Evolutionary conservation across 495 filamentous ascomycete species (phyloP).

Genomic region (Aspergillus incahuasiensis): DNA sequence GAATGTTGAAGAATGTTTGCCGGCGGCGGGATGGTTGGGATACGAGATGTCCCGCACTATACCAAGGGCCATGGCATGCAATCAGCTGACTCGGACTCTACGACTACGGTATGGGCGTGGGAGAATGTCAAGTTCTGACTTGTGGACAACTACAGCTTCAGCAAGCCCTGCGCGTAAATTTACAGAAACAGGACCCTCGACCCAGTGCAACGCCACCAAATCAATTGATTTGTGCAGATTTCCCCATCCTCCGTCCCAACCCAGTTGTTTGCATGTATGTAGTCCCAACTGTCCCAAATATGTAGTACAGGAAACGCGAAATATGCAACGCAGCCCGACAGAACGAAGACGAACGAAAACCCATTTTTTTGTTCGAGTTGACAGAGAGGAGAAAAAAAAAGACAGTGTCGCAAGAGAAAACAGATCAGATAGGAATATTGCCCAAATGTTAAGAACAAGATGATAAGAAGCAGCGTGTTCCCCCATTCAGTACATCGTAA

Average conservation of each 20-base stretch:
- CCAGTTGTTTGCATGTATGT: conserved; percentile 24
- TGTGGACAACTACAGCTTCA: conserved; percentile 2
- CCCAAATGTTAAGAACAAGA: conserved; percentile 14
- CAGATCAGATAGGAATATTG: conserved; percentile 10
- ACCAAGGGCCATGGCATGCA: not conserved
- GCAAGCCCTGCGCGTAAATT: not conserved
- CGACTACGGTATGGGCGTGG: too few species aligned
- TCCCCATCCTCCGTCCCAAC: conserved; percentile 16
- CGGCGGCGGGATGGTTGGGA: not conserved
- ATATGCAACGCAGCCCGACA: conserved; percentile 18
- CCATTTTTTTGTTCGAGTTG: conserved; percentile 14
- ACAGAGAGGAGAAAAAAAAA: conserved; percentile 14
- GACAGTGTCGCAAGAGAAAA: conserved; percentile 7
- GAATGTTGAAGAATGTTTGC: too few species aligned
- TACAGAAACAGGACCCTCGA: not conserved
- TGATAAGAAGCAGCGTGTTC: conserved; percentile 18
- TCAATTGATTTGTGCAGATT: conserved; percentile 21
- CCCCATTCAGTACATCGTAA: conserved; percentile 25
- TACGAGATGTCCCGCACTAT: not conserved
- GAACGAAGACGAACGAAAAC: conserved; percentile 11
- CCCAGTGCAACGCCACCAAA: conserved; percentile 17
- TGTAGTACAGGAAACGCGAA: conserved; percentile 28
- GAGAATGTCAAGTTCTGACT: not conserved
- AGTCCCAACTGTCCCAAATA: conserved; percentile 26
- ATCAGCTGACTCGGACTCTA: not conserved